Conservation (phyloP, 2,329 filamentous ascomycete genomes). For the Talaromyces amestolkiae region DNA sequence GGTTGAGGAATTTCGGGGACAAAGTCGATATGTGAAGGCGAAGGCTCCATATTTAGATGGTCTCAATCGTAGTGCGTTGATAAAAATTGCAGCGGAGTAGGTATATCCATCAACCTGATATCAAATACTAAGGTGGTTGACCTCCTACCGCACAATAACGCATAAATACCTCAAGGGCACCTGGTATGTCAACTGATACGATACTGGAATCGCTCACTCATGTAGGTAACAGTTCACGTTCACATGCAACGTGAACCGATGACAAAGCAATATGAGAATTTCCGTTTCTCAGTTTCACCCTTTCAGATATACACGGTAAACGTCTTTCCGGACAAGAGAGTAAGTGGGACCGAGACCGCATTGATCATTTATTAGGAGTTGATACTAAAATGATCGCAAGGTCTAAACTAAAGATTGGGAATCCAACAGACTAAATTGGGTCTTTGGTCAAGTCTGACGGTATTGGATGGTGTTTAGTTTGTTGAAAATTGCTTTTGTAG, state of each 20-base stretch:
- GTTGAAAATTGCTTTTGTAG: neutral
- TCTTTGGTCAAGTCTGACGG: neutral
- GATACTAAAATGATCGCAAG: too few relatives aligned
- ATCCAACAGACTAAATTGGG: neutral
- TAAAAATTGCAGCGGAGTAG: neutral
- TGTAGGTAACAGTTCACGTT: neutral
- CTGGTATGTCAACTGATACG: neutral
- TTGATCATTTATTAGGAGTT: neutral
- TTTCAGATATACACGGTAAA: neutral
- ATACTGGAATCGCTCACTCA: neutral
- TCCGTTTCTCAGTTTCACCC: neutral
- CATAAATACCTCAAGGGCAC: neutral
- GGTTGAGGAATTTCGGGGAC: constrained; percentile 16
- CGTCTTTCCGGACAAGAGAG: neutral
- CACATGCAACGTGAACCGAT: neutral
- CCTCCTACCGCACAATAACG: neutral
- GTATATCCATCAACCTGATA: neutral
- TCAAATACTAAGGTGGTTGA: neutral
- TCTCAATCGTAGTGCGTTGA: neutral
- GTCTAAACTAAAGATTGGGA: neutral
- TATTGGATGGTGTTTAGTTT: neutral
- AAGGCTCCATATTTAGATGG: neutral
- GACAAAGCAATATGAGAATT: neutral
- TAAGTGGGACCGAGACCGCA: neutral
- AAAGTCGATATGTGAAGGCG: neutral